Base-by-base conservation (phyloP, 371 early-diverging fungal species). In the Funneliformis caledonium region DNA sequence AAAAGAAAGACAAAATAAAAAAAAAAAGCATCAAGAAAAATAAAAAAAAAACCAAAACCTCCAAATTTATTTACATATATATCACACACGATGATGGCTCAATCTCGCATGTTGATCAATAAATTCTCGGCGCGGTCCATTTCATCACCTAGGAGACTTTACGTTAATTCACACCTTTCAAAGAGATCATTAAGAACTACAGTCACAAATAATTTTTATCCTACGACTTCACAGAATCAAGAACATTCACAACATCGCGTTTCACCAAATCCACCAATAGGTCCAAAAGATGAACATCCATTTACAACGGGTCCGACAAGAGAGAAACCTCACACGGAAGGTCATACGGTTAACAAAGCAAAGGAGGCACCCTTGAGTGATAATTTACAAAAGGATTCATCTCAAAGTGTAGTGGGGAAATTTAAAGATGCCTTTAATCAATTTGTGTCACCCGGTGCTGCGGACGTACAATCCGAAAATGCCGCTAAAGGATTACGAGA, bases 291-390 rank as follows among this genome's bases (percentile, higher is more conserved):
- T 42, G 42, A 61, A 42, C 0, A 60, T 19, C 42, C 76, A 14
- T 45, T 33, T 22, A 14, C 7, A 43, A 42, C 45, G 16, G 64
- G 76, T 42, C 62, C 42, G 2, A 76, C 76, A 10, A 60, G 14
- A 16, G 76, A 76, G 0, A 76, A 76, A 61, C 62, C 76, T 42
- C 6, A 42, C 4, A 76, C 62, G 2, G 76, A 76, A 76, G 76
- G 76, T 42, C 76, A 76, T 56, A 47, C 76, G 14, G 62, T 76
- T 11, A 61, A 61, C 33, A 76, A 76, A 61, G 76, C 76, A 61
- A 47, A 76, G 14, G 76, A 76, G 42, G 12, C 31, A 19, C 42
- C 37, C 1, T 37, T 37, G 1, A 37, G 37, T 37, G 12, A 73
- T 33, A 42, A 31, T 45, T 65, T 22, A 10, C 12, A 37, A n/a